A percentile compares a stretch with the other conserved stretches of the same genome.
Conservation (phyloP, 805 yeast genomes). For the Candida saitoana region DNA sequence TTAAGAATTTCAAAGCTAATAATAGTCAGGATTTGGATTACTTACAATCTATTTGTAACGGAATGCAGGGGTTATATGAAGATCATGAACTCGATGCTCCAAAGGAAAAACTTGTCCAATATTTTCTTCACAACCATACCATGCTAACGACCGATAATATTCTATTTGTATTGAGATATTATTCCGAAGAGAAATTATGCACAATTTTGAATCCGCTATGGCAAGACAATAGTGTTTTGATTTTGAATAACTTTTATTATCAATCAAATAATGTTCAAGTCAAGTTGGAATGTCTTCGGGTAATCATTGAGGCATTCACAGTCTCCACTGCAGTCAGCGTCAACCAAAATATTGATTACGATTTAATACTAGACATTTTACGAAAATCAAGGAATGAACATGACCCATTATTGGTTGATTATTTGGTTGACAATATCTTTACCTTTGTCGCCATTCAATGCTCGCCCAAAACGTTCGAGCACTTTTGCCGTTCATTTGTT, state of each 20-base stretch:
- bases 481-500: constrained; percentile 8
- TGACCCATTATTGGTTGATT: constrained; percentile 29
- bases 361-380: constrained; percentile 31
- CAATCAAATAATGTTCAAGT: constrained; percentile 14
- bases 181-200: constrained; percentile 48
- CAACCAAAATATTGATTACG: constrained; percentile 26
- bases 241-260: constrained; percentile 45
- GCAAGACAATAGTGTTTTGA: constrained; percentile 41
- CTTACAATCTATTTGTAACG: constrained; percentile 32
- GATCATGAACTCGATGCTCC: constrained; percentile 39
- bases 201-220: constrained; percentile 50
- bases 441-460: constrained; percentile 17
- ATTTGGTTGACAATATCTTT: constrained; percentile 23
- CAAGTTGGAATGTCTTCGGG: constrained; percentile 27
- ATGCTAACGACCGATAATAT: constrained; percentile 35
- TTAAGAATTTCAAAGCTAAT: constrained; percentile 20
- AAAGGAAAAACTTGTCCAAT: constrained; percentile 35
- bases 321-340: constrained; percentile 27
- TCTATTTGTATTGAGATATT: constrained; percentile 44
- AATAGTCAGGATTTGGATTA: constrained; percentile 27
- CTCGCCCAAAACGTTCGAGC: constrained; percentile 13
- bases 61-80: constrained; percentile 28
- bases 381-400: constrained; percentile 22
- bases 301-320: constrained; percentile 34
- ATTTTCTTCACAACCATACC: constrained; percentile 35